Evolutionary conservation across 1,139 yeast species (phyloP), one percentile per base, ranked within the genome.

Genomic region (Hemisphaericaspora subhashii): DNA sequence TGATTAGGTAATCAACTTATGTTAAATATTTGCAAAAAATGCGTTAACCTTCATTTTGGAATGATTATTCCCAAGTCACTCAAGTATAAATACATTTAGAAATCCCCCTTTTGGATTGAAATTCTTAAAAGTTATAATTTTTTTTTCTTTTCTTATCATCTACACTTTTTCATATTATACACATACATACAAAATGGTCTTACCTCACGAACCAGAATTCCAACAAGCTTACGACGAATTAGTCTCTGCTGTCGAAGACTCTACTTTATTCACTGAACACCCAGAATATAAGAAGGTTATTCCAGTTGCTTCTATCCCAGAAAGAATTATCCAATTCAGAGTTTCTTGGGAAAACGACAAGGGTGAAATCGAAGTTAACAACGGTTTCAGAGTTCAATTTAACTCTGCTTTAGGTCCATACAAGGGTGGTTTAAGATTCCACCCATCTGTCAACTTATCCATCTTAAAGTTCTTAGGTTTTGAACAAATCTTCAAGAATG

Each of bases 371-470:
- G 94, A 89, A 73, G 95, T 90, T 52, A 92, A 94, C 81, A 82
- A 89, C 55, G 98, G 98, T 65, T 92, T 78, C 87, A 83, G 98
- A 75, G 98, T 92, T 48, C 98, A 92, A 75, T 92, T 87, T 80
- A 92, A 89, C 83, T 88, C 96, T 41, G 95, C 97, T 43, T 79
- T 92, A 55, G 98, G 98, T 65, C 98, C 98, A 56, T 92, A 87
- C 86, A 92, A 92, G 77, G 98, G 98, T 64, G 98, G 98, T 65
- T 80, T 92, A 57, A 83, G 98, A 72, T 86, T 92, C 82, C 98
- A 92, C 76, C 97, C 97, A 57, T 77, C 95, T 43, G 98, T 92
- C 55, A 92, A 89, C 72, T 79, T 92, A 60, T 88, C 97, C 41
- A 86, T 92, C 64, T 79, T 92, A 64, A 92, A 92, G 74, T 92